A percentile compares a stretch with the other conserved stretches of the same genome.
Evolutionary conservation across 805 yeast species (phyloP).

Genomic region (Metschnikowia borealis): DNA sequence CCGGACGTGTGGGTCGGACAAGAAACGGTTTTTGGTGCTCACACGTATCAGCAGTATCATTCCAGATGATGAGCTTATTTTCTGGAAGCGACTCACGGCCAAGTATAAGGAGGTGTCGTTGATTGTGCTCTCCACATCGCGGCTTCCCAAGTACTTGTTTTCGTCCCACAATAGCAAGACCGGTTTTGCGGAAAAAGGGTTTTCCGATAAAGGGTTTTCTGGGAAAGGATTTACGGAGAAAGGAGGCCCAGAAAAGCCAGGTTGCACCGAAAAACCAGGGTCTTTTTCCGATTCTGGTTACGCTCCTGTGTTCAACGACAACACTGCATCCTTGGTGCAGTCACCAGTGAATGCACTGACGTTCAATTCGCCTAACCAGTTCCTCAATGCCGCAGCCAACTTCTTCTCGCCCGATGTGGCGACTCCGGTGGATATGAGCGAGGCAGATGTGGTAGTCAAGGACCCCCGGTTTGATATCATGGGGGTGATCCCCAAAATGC

Average conservation of each 20-base stretch:
- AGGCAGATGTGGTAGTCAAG: conserved; percentile 32
- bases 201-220: too few relatives aligned
- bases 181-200: too few relatives aligned
- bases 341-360: conserved; percentile 22
- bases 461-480: conserved; percentile 50
- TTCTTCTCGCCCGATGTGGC: conserved; percentile 31
- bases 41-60: conserved; percentile 70
- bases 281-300: conserved; percentile 3
- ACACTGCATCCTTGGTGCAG: neutral
- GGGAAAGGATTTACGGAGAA: too few relatives aligned
- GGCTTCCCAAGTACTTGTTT: conserved; percentile 46
- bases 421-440: conserved; percentile 5
- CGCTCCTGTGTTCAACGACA: neutral
- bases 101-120: conserved; percentile 53
- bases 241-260: too few relatives aligned
- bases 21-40: conserved; percentile 59
- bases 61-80: conserved; percentile 77
- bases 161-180: conserved; percentile 13
- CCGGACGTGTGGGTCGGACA: conserved; percentile 36
- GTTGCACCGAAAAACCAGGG: too few relatives aligned
- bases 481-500: conserved; percentile 55
- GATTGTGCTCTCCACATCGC: conserved; percentile 66
- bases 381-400: conserved; percentile 29
- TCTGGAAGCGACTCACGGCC: conserved; percentile 71
- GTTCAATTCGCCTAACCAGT: conserved; percentile 38